Percentiles rank a stretch among this genome's conserved stretches.
Evolutionary conservation across 345 rosid species (phyloP).

Genomic region (Camelina sativa): DNA sequence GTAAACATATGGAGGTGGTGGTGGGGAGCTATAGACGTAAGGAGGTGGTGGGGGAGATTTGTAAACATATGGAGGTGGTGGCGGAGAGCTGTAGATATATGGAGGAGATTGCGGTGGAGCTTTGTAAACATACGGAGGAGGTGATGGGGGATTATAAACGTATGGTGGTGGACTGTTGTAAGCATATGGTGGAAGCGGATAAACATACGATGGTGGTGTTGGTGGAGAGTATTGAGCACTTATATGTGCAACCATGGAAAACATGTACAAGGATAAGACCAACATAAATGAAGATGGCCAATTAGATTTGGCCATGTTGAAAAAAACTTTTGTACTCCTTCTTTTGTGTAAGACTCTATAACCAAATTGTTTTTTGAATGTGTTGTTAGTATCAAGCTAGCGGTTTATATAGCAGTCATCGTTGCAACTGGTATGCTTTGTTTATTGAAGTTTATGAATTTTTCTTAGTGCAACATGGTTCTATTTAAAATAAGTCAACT

Average conservation of each 20-base stretch:
- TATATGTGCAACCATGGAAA: slow-evolving; percentile 19
- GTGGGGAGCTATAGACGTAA: neutral
- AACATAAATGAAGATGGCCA: slow-evolving; percentile 37
- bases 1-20: slow-evolving; percentile 11
- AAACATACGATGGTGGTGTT: slow-evolving; percentile 26
- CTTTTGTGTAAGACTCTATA: slow-evolving; percentile 2
- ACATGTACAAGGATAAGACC: slow-evolving; percentile 37
- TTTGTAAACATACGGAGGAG: neutral
- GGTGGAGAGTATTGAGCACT: slow-evolving; percentile 36
- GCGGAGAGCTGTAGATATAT: neutral
- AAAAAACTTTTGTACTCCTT: slow-evolving; percentile 12
- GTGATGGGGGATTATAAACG: neutral
- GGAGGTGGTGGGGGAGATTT: slow-evolving; percentile 24
- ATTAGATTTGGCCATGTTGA: slow-evolving; percentile 36
- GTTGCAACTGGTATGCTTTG: slow-evolving; percentile 14
- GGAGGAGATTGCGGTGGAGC: neutral
- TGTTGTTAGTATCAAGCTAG: slow-evolving; percentile 10
- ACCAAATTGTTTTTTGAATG: slow-evolving; percentile 27
- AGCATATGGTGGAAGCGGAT: slow-evolving; percentile 6
- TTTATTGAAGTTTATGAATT: slow-evolving; percentile 24
- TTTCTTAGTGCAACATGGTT: slow-evolving; percentile 28
- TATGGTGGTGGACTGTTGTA: neutral
- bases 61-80: slow-evolving; percentile 12
- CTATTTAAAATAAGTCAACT: slow-evolving; percentile 27
- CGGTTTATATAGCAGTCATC: slow-evolving; percentile 25